Evolutionary conservation across 768 basidiomycete species (phyloP), one percentile per base, ranked within the genome.

Genomic region (Mrakia frigida): DNA sequence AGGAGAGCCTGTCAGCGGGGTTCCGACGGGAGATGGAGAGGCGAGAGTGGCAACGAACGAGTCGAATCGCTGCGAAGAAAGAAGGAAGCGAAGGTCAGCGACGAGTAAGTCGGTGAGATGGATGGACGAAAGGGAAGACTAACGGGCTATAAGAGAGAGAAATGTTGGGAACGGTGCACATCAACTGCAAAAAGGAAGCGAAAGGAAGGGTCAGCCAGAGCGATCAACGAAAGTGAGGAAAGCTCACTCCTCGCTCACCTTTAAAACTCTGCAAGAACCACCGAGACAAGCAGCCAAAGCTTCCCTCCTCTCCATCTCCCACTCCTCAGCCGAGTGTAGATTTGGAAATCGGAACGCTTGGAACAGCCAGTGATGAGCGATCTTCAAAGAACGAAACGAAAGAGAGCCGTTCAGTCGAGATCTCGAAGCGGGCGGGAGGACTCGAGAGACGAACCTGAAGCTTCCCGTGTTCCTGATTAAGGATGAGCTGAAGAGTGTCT

Each of bases 331-430:
- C 16, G 68, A 75, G 10, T 52, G 41, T 3, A 43, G 21, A 39
- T 28, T 68, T 9, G 74, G 74, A 50, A 59, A 53, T 10, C 74
- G 74, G 25, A 68, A 75, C 1, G 74, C 74, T 37, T 69, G 74
- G 43, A 56, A 75, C 11, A 75, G 56, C 74, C 74, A 75, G 31
- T 75, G 74, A 41, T 75, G 74, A 3, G 74, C 74, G 74, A 75
- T 68, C 74, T 73, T 31, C 7, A 63, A 21, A 11, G 52, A 21
- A 53, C 52, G 52, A 14, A 53, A 53, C 3, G 25, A n/a, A 7
- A 53, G 52, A 3, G 3, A 3, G 52, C 18, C 18, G 52, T 3
- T 53, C 25, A 53, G 25, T n/a, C 52, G 52, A 23, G 18, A 18
- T 2, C 2, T 53, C 52, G 52, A 53, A 53, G 2, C 11, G 52